These are phyloP conservation scores for Solioccasus polychromus DNA, from an alignment of 768 basidiomycete genomes.

Conservation along the genomic window DNA sequence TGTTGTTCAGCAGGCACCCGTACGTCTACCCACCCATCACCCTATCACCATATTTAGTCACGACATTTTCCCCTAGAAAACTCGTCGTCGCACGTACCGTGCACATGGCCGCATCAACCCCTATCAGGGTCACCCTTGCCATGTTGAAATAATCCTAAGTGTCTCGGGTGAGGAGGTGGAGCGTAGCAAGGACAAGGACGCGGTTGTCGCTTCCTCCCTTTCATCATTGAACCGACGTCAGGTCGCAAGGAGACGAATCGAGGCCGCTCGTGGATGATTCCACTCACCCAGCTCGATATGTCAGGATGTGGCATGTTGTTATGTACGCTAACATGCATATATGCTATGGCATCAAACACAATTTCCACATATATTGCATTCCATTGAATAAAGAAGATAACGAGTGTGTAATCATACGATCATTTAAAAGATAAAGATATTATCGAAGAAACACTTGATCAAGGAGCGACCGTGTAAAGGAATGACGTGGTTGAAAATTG, in stretches of 20 bases:
- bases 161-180: constrained; percentile 81
- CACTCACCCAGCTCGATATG: constrained; percentile 16
- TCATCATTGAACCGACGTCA: constrained; percentile 81
- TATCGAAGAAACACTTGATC: background rate
- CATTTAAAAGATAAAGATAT: constrained; percentile 9
- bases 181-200: constrained; percentile 83
- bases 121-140: constrained; percentile 97
- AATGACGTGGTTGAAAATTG: background rate
- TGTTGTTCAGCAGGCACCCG: constrained; percentile 97
- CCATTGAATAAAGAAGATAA: constrained; percentile 1
- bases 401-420: constrained; percentile 6
- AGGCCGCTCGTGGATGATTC: constrained; percentile 66
- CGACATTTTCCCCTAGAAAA: constrained; percentile 62
- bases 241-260: constrained; percentile 82
- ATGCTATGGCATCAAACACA: constrained; percentile 21
- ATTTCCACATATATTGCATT: too few relatives aligned
- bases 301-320: constrained; percentile 16
- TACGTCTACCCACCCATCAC: constrained; percentile 40
- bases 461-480: background rate
- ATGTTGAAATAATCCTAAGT: constrained; percentile 91
- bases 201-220: constrained; percentile 45
- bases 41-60: constrained; percentile 2
- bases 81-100: constrained; percentile 98
- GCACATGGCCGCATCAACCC: constrained; percentile 98
- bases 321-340: constrained; percentile 32